phyloP scores from a whole-genome alignment of 176 grass and related monocot genomes.

The Oryza meridionalis region DNA sequence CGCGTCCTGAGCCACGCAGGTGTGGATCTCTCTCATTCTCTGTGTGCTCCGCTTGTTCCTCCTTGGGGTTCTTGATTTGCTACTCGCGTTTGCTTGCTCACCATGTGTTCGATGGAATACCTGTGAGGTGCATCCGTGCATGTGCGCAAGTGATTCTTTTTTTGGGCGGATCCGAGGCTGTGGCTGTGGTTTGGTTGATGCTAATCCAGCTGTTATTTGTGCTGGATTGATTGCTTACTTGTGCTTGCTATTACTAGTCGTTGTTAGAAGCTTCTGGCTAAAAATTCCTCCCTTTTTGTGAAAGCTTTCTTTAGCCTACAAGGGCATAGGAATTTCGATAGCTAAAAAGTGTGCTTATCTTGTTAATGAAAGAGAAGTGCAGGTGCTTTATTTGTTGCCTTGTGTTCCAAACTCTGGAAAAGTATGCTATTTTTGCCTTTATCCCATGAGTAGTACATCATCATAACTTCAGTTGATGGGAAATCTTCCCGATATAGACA shows the following conservation, averaged over 20 bases:
- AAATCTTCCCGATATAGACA: neutral
- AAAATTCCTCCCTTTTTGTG: neutral
- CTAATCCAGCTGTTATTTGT: neutral
- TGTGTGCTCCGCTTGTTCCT: neutral
- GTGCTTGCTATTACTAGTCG: neutral
- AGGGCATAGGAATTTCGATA: neutral
- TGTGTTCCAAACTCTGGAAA: neutral
- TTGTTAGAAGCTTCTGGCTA: neutral
- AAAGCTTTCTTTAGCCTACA: neutral
- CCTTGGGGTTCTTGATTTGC: neutral
- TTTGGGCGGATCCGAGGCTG: neutral
- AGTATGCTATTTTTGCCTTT: neutral
- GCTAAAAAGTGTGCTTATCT: neutral
- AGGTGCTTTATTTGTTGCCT: neutral
- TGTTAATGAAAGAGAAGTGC: neutral
- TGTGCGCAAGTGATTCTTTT: neutral
- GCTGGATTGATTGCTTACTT: no score
- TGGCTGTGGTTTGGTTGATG: neutral
- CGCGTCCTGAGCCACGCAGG: neutral
- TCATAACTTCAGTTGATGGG: neutral
- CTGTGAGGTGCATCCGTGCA: neutral
- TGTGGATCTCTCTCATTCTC: neutral
- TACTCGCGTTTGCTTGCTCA: neutral
- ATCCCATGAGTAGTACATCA: neutral
- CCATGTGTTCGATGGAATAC: conserved; percentile 40